Base-by-base conservation (phyloP, 495 filamentous ascomycete species). In the Xylaria palmicola region DNA sequence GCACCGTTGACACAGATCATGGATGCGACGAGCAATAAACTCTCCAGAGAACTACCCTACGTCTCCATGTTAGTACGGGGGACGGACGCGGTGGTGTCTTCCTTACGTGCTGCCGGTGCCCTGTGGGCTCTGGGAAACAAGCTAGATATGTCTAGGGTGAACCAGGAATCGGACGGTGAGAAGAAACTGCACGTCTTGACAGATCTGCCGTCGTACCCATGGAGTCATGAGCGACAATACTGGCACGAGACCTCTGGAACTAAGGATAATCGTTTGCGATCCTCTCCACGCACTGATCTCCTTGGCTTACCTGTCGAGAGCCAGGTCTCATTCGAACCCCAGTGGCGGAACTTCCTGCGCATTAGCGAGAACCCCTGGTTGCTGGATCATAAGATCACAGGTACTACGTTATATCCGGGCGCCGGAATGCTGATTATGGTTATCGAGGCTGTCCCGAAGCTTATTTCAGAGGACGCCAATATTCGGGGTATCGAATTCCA, bases 1-100 rank as follows among this genome's bases (percentile, higher is more conserved):
- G 78, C 75, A 0, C 83, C 85, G 0, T 45, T 85, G n/a, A 71
- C 71, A 22, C 75, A 85, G 59, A 84, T 80, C 34, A 55, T 84
- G 26, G 65, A 69, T 22, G 41, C 45, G 22, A 19, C 17, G 15
- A 51, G 20, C 22, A 44, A 45, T 13, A 43, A 24, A 12, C 29
- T 45, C 4, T 32, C 57, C 10, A 49, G 29, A 15, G 63, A 60
- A 30, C 50, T 75, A 36, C 59, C 63, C 13, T 76, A 72, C 22
- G 22, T 15, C 17, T 68, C 68, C 0, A 59, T 52, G 57, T 52
- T 79, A 59, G 52, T 60, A n/a, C 72, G 75, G 3, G 68, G 68
- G 3, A 67, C 68, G 34, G 66, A 75, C 17, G 71, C 62, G 17
- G 56, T 59, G 2, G 61, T 65, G 4, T 63, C 66, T 8, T 51